Conservation (phyloP, 2,329 filamentous ascomycete species). For the Colletotrichum sublineola region DNA sequence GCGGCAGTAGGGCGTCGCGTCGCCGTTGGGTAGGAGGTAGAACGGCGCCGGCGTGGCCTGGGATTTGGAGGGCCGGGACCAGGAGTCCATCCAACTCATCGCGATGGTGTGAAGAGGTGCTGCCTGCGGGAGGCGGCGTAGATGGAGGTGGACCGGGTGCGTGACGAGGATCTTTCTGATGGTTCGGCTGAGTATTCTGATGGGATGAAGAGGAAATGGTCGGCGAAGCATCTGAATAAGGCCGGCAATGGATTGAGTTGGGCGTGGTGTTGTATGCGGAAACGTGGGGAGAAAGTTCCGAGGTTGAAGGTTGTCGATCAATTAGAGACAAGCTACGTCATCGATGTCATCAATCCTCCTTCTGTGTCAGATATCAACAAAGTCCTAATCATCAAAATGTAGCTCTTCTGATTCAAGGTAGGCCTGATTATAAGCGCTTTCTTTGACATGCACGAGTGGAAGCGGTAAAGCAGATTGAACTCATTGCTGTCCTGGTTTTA, state of each 20-base stretch:
- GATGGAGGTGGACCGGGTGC: no score
- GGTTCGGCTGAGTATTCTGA: background rate
- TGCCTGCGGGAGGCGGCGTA: background rate
- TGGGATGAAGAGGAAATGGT: background rate
- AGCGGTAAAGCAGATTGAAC: no score
- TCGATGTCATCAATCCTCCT: constrained; percentile 14
- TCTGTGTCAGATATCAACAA: no score
- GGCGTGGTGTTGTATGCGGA: background rate
- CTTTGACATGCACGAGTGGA: no score
- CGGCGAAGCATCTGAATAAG: background rate
- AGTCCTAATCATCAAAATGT: no score
- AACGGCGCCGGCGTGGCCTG: constrained; percentile 64
- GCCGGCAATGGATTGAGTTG: background rate
- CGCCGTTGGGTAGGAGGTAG: constrained; percentile 63
- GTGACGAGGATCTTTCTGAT: background rate
- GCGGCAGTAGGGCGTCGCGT: constrained; percentile 67
- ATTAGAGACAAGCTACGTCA: constrained; percentile 31
- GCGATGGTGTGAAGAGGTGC: constrained; percentile 1
- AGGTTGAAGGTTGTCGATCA: constrained; percentile 6
- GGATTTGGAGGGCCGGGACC: constrained; percentile 56
- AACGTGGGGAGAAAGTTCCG: constrained; percentile 3
- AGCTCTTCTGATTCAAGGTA: no score
- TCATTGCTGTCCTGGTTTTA: no score
- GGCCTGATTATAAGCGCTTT: no score
- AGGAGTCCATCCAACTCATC: constrained; percentile 61